Base-by-base conservation (phyloP, 1,139 yeast species). In the Kodamaea suecica region DNA sequence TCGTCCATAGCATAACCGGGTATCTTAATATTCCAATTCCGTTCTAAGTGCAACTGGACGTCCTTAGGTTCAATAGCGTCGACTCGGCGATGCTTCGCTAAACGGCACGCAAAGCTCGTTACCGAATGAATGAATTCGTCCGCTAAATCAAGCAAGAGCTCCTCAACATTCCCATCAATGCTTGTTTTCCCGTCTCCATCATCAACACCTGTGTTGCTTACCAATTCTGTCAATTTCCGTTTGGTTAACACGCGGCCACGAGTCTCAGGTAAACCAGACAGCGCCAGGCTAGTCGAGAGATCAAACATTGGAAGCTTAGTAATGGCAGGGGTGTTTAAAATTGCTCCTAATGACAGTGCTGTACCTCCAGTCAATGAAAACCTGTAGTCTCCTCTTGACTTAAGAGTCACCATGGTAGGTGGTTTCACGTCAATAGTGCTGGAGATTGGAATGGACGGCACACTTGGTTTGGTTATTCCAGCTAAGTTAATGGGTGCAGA, bases 131-230 rank as follows among this genome's bases (percentile, higher is more conserved):
- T 94, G 57, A 92, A 92, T 54, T 94, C 98, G 56, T 94, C 99
- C 0, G 98, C 97, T 40, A 92, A 68, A 57, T 94, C 98, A 33
- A 94, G 69, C 33, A 92, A 65, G 27, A 90, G 63, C 47, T 90
- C 97, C 57, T 92, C 97, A 11, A 90, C 97, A 58, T 92, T 97
- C 20, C 97, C 97, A 55, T 90, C 97, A 37, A 92, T 83, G n/a
- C 76, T 76, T 6, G 95, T 84, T 49, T 86, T 92, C 3, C 95
- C 88, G 49, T 86, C 94, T 19, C 92, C 90, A 57, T 84, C 88
- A 55, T 84, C 90, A 3, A 82, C 77, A 5, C 90, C 88, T 6
- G 88, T 85, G 3, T 85, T 77, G 47, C 81, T 79, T 5, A 92
- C 94, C 42, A 92, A 68, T 53, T 92, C 98, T 37, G 85, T 74